Evolutionary conservation across 2,329 filamentous ascomycete species (phyloP).

Genomic region (Coniochaeta prunicola): DNA sequence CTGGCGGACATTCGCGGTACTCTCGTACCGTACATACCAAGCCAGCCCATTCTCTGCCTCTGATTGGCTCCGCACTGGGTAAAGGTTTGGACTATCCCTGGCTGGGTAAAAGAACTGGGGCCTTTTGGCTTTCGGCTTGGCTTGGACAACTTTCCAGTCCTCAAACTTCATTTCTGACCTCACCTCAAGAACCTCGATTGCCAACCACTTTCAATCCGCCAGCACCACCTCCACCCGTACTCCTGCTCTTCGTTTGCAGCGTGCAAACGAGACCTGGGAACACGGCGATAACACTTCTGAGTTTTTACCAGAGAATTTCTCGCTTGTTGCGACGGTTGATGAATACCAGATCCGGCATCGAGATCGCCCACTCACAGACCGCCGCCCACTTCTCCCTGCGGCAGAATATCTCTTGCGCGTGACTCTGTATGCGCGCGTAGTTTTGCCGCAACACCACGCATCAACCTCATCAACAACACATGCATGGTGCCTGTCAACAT

Average conservation of each 20-base stretch:
- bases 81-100: neutral
- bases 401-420: conserved; percentile 28
- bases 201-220: neutral
- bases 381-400: conserved; percentile 3
- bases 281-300: neutral
- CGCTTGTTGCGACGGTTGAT: neutral
- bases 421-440: conserved; percentile 22
- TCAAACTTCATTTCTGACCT: conserved; percentile 2
- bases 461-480: conserved; percentile 15
- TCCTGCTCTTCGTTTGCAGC: neutral
- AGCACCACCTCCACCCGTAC: neutral
- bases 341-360: neutral
- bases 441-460: conserved; percentile 5
- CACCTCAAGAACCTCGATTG: neutral
- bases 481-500: conserved; percentile 28
- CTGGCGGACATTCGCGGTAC: neutral
- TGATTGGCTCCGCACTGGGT: neutral
- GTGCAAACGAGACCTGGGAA: neutral
- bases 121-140: conserved; percentile 1
- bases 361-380: neutral
- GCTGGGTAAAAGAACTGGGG: neutral
- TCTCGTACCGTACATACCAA: neutral
- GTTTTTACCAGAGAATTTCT: neutral
- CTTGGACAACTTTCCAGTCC: conserved; percentile 2
- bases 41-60: neutral